Evolutionary conservation across 1,284 basidiomycete species (phyloP), one percentile per base, ranked within the genome.

Genomic region (Psilocybe mexicana): DNA sequence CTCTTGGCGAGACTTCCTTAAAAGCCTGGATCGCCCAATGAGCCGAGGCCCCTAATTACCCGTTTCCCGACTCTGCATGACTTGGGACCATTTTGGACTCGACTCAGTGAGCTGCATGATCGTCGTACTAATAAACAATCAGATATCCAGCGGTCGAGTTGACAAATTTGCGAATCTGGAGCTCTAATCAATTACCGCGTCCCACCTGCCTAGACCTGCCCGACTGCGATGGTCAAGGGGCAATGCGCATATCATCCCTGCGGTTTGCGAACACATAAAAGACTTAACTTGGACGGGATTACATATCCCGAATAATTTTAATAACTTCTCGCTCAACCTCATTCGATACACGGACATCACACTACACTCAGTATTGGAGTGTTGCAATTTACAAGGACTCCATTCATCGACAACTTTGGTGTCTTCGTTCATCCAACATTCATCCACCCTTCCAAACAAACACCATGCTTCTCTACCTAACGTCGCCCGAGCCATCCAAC

Each of bases 401-500:
- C 18, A 18, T 33, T 8, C 30, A 33, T 33, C 30, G 30, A 33
- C 30, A 8, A 6, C 30, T 33, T 8, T 33, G 5, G 4, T 6
- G 30, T 6, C 30, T 33, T 8, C 8, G 8, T 6, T 8, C 4
- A 4, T 4, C 30, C 8, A 33, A 8, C 30, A 6, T 33, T 33
- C 30, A 33, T 33, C 30, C 30, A 40, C 38, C n/a, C 38, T 3
- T 40, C 38, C 11, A 11, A 40, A 3, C 4, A 40, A 5, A 40
- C 38, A 40, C n/a, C n/a, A 71, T 71, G 70, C 61, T 58, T 3
- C 65, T 72, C 50, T 62, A 65, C 58, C 52, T 69, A 11, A 67
- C 67, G 1, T 57, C 59, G 6, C 51, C 45, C 6, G 63, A 65
- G 10, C 67, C 63, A 2, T 63, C 65, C 7, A 62, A 69, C 59